Conservation (phyloP, 306 rosid species). For the Albizia julibrissin region DNA sequence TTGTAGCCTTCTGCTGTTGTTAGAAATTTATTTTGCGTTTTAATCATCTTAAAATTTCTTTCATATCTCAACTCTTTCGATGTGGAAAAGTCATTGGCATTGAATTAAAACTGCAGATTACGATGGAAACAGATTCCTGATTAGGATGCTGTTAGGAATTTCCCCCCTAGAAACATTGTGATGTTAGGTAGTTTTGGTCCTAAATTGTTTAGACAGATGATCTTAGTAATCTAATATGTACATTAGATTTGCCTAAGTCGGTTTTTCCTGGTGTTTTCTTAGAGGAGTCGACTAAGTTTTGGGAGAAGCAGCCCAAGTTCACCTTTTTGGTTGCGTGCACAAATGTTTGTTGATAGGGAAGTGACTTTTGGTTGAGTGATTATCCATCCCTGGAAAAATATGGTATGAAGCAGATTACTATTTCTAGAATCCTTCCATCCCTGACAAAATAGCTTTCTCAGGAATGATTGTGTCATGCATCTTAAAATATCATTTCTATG, state of each 20-base stretch:
- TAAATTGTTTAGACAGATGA: neutral
- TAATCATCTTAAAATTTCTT: neutral
- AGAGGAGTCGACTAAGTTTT: neutral
- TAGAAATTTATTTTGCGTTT: neutral
- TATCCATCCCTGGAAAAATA: neutral
- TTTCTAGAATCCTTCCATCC: neutral
- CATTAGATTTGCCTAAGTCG: neutral
- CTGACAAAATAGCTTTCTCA: neutral
- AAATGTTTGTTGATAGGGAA: neutral
- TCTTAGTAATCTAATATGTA: neutral
- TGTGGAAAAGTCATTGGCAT: neutral
- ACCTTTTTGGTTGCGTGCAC: neutral
- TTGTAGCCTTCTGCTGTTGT: neutral
- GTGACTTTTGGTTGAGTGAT: neutral
- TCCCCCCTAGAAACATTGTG: neutral
- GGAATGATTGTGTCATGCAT: neutral
- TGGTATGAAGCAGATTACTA: neutral
- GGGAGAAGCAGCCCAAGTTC: neutral
- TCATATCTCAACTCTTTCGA: neutral
- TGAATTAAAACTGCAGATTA: neutral
- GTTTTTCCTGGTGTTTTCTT: neutral
- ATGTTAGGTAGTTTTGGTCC: neutral
- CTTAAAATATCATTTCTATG: neutral
- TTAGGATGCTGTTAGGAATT: neutral
- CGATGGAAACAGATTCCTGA: neutral